Evolutionary conservation across 164 flowering plant species (phyloP).

Genomic region (Vitis amurensis): DNA sequence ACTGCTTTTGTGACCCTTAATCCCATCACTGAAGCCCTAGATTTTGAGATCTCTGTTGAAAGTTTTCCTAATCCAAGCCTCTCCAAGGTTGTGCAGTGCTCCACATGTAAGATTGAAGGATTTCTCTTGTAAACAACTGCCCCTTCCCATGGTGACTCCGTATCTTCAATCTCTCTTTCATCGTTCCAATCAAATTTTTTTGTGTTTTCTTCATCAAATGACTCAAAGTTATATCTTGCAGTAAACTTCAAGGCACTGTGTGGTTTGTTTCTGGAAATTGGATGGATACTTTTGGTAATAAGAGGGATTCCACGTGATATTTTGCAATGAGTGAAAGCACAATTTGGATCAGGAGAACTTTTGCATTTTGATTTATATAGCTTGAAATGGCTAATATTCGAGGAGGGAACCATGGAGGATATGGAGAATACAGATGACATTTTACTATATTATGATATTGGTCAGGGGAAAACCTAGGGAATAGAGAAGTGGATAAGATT

Average conservation of each 20-base stretch:
- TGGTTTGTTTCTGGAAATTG: neutral
- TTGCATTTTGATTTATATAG: neutral
- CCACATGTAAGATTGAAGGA: conserved; percentile 61
- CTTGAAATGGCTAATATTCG: conserved; percentile 6
- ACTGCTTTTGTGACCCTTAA: conserved; percentile 75
- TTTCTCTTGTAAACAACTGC: conserved; percentile 76
- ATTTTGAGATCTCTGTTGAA: conserved; percentile 66
- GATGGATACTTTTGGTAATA: neutral
- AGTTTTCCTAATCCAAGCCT: conserved; percentile 72
- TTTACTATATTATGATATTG: neutral
- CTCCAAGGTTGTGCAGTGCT: conserved; percentile 92
- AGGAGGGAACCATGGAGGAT: conserved; percentile 11
- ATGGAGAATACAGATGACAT: conserved; percentile 21
- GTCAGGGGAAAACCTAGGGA: too few relatives aligned
- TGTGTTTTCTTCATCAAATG: conserved; percentile 10
- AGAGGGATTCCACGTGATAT: neutral
- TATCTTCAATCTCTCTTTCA: conserved; percentile 38
- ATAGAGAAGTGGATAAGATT: neutral
- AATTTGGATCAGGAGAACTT: neutral
- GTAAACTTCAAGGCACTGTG: conserved; percentile 1
- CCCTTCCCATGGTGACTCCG: conserved; percentile 87
- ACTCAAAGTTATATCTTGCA: conserved; percentile 1
- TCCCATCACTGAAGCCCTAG: conserved; percentile 77
- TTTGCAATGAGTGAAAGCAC: conserved; percentile 1
- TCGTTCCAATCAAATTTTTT: conserved; percentile 23